Base-by-base conservation (phyloP, 2,329 filamentous ascomycete genomes). In the Trichoderma sp. region DNA sequence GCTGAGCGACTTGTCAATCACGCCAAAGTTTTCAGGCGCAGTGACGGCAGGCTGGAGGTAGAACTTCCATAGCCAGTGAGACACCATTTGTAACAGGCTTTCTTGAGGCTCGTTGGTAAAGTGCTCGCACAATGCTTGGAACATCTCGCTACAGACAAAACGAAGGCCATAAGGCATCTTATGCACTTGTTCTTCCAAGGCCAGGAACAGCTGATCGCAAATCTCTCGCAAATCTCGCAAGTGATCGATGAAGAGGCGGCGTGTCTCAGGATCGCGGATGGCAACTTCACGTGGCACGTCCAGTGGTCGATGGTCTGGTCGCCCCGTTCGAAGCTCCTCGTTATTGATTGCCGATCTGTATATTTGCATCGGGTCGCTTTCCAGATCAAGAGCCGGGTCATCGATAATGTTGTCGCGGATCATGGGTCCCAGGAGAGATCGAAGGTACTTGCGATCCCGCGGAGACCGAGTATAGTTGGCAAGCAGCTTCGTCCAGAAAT, bases 281-380 rank as follows among this genome's bases (percentile, higher is more conserved):
- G 96, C 96, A 74, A 96, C 86, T 78, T 99, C 96, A 71, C 94
- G 89, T 0, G 93, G 91, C 40, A 99, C 91, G 73, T 97, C 94
- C 16, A 93, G 88, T 40, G 90, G 92, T 71, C 96, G 88, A 61
- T 87, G 88, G 78, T 94, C 97, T 24, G 93, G 89, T 72, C 89
- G 89, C 5, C 96, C 96, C 0, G 96, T 99, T 21, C 93, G 90
- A 29, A 99, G 88, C 81, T 99, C 96, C 79, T 98, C 95, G 75
- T 99, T 97, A 82, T 96, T 98, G 81, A 99, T 96, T 16, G 93
- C 91, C 5, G 94, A 96, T 53, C 92, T 89, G 81, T 99, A 98
- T 69, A 99, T 99, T 75, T 98, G 95, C 84, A 98, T 91, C 0
- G 96, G 96, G 76, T 99, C 96, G 78, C 95, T 97, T 80, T 99